Percentiles rank a stretch among this genome's conserved stretches.
phyloP scores from a whole-genome alignment of 257 asterid species.

The Orobanche coerulescens region DNA sequence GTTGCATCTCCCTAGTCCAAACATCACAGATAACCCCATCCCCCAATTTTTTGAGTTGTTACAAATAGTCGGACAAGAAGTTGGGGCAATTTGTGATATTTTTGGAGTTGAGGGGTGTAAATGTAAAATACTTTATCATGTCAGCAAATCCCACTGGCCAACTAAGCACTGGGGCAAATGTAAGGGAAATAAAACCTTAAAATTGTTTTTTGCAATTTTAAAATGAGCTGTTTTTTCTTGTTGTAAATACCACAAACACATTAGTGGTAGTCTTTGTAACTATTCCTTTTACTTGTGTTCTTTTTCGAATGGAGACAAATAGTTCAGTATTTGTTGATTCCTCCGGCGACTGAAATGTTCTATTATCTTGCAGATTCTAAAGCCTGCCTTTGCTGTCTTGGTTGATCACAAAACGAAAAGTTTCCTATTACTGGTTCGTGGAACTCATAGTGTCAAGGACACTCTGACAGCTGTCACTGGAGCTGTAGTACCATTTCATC shows the following conservation, averaged over 20 bases:
- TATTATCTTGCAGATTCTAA: conserved; percentile 61
- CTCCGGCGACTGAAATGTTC: conserved; percentile 6
- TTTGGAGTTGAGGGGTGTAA: background rate
- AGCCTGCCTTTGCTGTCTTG: conserved; percentile 87
- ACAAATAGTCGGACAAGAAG: background rate
- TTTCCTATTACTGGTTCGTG: conserved; percentile 78
- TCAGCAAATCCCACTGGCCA: background rate
- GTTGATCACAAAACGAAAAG: conserved; percentile 60
- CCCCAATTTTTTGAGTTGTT: background rate
- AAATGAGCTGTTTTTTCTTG: background rate
- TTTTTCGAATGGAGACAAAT: conserved; percentile 2
- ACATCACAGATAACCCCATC: background rate
- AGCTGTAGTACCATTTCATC: conserved; percentile 98
- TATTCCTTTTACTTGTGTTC: background rate
- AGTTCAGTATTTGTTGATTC: background rate
- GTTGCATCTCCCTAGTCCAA: background rate
- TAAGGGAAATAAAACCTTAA: background rate
- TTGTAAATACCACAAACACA: background rate
- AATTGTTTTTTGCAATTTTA: background rate
- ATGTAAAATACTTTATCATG: background rate
- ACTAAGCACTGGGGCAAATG: background rate
- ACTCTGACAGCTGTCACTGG: conserved; percentile 98
- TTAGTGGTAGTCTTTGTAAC: background rate
- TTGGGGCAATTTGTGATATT: background rate
- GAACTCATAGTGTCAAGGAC: conserved; percentile 95